Conservation (phyloP, 1,284 basidiomycete species). For the Fomitopsis palustris region DNA sequence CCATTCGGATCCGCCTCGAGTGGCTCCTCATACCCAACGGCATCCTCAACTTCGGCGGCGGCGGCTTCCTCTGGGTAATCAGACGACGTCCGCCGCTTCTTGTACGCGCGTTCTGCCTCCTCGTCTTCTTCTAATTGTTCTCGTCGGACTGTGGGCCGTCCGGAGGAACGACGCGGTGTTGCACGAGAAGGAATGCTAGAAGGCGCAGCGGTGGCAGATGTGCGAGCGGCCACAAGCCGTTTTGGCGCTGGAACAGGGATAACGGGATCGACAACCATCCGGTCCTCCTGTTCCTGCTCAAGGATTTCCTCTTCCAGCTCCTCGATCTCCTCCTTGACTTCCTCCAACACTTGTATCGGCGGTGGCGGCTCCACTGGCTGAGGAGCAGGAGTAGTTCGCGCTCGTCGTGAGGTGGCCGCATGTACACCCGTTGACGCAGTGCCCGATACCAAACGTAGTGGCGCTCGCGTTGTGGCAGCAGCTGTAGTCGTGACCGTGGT, state of each 20-base stretch:
- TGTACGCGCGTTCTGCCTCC: conserved; percentile 53
- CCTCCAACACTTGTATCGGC: conserved; percentile 19
- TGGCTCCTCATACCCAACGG: conserved; percentile 21
- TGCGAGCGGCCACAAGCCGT: conserved; percentile 26
- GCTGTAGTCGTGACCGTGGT: conserved; percentile 28
- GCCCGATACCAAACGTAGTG: conserved; percentile 18
- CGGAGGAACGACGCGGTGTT: conserved; percentile 14
- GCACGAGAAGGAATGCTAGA: conserved; percentile 8
- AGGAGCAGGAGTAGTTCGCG: conserved; percentile 22
- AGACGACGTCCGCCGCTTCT: conserved; percentile 73
- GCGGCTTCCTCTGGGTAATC: conserved; percentile 56
- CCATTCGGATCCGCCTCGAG: conserved; percentile 56
- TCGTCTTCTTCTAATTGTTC: conserved; percentile 26
- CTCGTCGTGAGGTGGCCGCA: conserved; percentile 25
- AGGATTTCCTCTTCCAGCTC: background rate
- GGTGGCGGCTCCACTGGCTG: conserved; percentile 2
- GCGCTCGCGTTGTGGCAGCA: conserved; percentile 12
- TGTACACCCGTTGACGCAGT: conserved; percentile 29
- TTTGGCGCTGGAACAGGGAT: conserved; percentile 26
- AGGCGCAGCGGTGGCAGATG: conserved; percentile 13
- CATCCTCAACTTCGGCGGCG: conserved; percentile 28
- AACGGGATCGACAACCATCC: conserved; percentile 54
- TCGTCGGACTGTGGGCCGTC: conserved; percentile 3
- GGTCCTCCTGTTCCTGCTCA: conserved; percentile 41
- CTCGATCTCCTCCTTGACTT: conserved; percentile 32